Conservation (phyloP, 2,329 filamentous ascomycete species). For the Stemphylium lycopersici region DNA sequence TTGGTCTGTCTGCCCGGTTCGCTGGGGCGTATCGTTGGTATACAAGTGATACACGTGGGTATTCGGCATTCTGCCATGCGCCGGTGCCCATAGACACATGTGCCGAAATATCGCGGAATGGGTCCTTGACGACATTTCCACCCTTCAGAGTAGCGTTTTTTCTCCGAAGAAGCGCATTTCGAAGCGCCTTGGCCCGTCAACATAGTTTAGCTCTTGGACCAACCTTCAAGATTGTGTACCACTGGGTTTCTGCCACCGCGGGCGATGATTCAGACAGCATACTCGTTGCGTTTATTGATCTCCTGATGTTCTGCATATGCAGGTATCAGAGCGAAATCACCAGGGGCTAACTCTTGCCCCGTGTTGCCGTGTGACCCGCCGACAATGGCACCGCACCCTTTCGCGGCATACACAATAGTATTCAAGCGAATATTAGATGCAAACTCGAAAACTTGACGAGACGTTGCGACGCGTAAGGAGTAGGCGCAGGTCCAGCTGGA, state of each 20-base stretch:
- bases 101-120: no score
- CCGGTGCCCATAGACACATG: no score
- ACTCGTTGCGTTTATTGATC: slow-evolving; percentile 68
- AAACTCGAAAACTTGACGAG: background rate
- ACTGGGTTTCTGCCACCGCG: slow-evolving; percentile 66
- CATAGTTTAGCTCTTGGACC: slow-evolving; percentile 48
- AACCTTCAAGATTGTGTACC: slow-evolving; percentile 67
- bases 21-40: background rate
- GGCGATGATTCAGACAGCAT: slow-evolving; percentile 70
- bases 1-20: background rate
- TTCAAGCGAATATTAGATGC: slow-evolving; percentile 53
- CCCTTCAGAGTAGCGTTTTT: no score
- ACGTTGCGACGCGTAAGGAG: background rate
- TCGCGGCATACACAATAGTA: slow-evolving; percentile 70
- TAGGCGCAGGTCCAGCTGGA: background rate
- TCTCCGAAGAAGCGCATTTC: background rate
- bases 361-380: slow-evolving; percentile 60
- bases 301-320: slow-evolving; percentile 74
- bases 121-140: no score
- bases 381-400: slow-evolving; percentile 66
- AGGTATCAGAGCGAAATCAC: slow-evolving; percentile 74
- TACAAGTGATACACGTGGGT: background rate
- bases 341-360: slow-evolving; percentile 63
- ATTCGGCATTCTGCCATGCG: no score
- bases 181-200: background rate